Evolutionary conservation across 2,329 filamentous ascomycete genomes (phyloP).

Genomic region (Fusarium sublunatum): DNA sequence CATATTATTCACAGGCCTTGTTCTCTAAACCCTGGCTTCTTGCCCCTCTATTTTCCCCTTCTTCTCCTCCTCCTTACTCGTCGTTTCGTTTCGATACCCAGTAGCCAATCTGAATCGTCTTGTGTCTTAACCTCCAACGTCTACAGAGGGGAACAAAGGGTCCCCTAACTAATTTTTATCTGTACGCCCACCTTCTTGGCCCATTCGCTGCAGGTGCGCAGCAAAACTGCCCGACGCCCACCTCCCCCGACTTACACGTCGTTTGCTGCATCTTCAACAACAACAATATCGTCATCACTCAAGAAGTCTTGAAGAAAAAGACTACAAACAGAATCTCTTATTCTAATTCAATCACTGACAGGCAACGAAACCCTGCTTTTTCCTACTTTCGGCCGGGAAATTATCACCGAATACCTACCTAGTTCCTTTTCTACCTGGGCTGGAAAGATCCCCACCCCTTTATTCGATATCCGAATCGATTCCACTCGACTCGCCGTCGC

Average conservation of each 20-base stretch:
- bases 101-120: slow-evolving; percentile 16
- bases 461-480: slow-evolving; percentile 25
- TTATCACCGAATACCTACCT: slow-evolving; percentile 19
- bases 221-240: slow-evolving; percentile 39
- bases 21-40: slow-evolving; percentile 24
- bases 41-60: slow-evolving; percentile 19
- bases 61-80: slow-evolving; percentile 5
- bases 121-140: slow-evolving; percentile 21
- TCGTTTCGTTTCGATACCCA: slow-evolving; percentile 40
- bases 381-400: slow-evolving; percentile 27
- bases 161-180: slow-evolving; percentile 38
- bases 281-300: slow-evolving; percentile 14
- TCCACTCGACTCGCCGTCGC: slow-evolving; percentile 27
- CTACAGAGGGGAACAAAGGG: slow-evolving; percentile 30
- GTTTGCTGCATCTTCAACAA: slow-evolving; percentile 17
- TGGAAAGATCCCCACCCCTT: slow-evolving; percentile 32
- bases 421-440: slow-evolving; percentile 12
- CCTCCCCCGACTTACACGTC: slow-evolving; percentile 42
- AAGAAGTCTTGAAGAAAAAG: slow-evolving; percentile 12
- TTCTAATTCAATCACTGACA: slow-evolving; percentile 10
- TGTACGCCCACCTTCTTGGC: slow-evolving; percentile 34
- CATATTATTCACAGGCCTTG: slow-evolving; percentile 5
- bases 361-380: slow-evolving; percentile 28
- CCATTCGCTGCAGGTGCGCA: slow-evolving; percentile 35
- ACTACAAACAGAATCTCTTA: slow-evolving; percentile 4